phyloP scores from a whole-genome alignment of 2,329 filamentous ascomycete genomes.

The Aspergillus sergii region DNA sequence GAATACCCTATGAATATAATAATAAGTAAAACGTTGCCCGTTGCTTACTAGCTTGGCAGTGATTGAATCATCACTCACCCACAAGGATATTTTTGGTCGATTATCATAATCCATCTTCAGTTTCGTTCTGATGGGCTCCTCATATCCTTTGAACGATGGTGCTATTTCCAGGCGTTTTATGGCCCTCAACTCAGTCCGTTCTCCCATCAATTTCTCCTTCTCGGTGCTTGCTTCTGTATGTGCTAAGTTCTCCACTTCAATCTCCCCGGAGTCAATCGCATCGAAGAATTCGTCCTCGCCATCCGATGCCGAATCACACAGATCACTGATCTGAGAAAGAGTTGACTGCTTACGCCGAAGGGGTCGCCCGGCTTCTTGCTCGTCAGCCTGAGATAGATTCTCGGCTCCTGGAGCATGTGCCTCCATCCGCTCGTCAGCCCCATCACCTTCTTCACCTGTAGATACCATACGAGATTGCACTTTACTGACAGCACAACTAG shows the following conservation, averaged over 20 bases:
- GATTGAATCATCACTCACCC: constrained; percentile 63
- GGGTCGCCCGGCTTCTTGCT: constrained; percentile 12
- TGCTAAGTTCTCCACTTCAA: constrained; percentile 69
- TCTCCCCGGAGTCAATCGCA: constrained; percentile 88
- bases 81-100: constrained; percentile 89
- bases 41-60: not conserved
- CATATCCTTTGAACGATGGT: constrained; percentile 83
- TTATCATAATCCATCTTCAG: constrained; percentile 91
- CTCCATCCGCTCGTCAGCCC: constrained; percentile 40
- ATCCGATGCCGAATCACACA: constrained; percentile 76
- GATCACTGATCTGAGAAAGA: constrained; percentile 69
- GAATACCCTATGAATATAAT: constrained; percentile 68
- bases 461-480: constrained; percentile 34
- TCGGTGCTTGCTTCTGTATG: constrained; percentile 49
- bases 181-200: constrained; percentile 46
- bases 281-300: constrained; percentile 92
- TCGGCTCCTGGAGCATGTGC: constrained; percentile 17
- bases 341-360: constrained; percentile 64
- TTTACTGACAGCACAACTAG: constrained; percentile 40
- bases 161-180: constrained; percentile 66
- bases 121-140: constrained; percentile 77
- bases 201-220: constrained; percentile 48
- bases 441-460: constrained; percentile 35
- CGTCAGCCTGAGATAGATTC: constrained; percentile 10
- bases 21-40: constrained; percentile 4